Percentiles rank a stretch among this genome's conserved stretches.
phyloP scores from a whole-genome alignment of 148 eudicot species.

The Fagopyrum tataricum region DNA sequence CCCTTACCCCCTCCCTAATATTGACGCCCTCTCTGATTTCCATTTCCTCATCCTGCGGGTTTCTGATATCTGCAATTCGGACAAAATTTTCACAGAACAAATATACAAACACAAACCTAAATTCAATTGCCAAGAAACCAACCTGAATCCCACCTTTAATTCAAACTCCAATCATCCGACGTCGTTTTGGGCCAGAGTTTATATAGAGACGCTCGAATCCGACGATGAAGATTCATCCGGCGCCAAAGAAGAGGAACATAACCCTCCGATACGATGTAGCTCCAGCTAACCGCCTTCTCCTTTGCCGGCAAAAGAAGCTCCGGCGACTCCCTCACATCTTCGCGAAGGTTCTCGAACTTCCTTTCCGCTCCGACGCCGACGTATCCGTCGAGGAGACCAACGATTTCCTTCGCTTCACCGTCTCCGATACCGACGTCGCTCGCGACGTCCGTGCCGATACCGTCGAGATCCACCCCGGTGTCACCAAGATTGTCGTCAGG shows the following conservation, averaged over 20 bases:
- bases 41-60: neutral
- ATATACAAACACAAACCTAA: neutral
- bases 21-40: constrained; percentile 6
- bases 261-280: constrained; percentile 36
- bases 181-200: constrained; percentile 11
- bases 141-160: neutral
- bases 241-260: constrained; percentile 43
- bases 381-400: constrained; percentile 55
- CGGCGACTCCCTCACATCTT: constrained; percentile 80
- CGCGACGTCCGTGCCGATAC: constrained; percentile 50
- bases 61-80: neutral
- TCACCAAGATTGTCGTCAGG: constrained; percentile 69
- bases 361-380: constrained; percentile 74
- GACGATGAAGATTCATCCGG: constrained; percentile 56
- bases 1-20: neutral
- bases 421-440: constrained; percentile 38
- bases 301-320: constrained; percentile 55
- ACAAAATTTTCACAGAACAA: neutral
- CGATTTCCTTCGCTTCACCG: constrained; percentile 48
- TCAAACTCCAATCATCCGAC: constrained; percentile 11
- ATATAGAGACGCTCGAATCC: neutral
- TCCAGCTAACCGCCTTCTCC: constrained; percentile 16
- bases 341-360: constrained; percentile 83
- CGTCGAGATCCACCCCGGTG: constrained; percentile 74
- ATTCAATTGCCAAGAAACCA: neutral